These are phyloP conservation scores for Cyclocybe cylindracea DNA, from an alignment of 768 basidiomycete species.

Conservation along the genomic window DNA sequence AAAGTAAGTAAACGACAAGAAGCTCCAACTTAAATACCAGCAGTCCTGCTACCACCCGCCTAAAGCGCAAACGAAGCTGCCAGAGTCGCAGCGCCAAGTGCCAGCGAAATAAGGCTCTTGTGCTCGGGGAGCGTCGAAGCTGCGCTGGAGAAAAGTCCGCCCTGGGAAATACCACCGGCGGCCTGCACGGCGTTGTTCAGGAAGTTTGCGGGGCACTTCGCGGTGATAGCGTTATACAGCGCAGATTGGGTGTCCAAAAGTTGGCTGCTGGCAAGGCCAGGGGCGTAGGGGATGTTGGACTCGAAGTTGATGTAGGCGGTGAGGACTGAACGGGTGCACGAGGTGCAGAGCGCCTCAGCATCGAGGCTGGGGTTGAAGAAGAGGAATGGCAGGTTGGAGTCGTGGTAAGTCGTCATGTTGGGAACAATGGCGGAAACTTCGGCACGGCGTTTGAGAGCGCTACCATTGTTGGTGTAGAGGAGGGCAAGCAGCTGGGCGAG, in stretches of 20 bases:
- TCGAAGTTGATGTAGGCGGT: constrained; percentile 79
- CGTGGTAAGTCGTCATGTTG: constrained; percentile 53
- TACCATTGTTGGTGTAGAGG: constrained; percentile 20
- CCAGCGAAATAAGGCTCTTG: constrained; percentile 21
- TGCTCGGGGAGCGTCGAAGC: constrained; percentile 21
- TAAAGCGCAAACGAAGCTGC: constrained; percentile 22
- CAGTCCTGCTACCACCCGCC: constrained; percentile 19
- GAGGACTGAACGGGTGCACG: constrained; percentile 80
- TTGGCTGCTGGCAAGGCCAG: constrained; percentile 65
- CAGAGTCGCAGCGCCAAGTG: constrained; percentile 26
- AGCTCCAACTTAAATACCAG: constrained; percentile 1
- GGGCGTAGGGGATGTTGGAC: constrained; percentile 67
- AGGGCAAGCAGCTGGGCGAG: constrained; percentile 19
- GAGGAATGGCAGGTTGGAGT: constrained; percentile 78
- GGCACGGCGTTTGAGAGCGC: constrained; percentile 30
- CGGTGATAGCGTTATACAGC: constrained; percentile 64
- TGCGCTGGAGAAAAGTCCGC: constrained; percentile 25
- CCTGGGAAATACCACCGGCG: constrained; percentile 51
- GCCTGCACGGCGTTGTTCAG: constrained; percentile 66
- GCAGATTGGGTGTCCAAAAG: constrained; percentile 65
- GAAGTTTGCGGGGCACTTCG: constrained; percentile 74
- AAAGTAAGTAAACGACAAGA: constrained; percentile 8
- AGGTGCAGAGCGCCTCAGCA: constrained; percentile 65
- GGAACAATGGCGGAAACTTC: constrained; percentile 42
- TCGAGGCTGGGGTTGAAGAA: constrained; percentile 60